Base-by-base conservation (phyloP, 768 basidiomycete species). In the Psilocybe azurescens region DNA sequence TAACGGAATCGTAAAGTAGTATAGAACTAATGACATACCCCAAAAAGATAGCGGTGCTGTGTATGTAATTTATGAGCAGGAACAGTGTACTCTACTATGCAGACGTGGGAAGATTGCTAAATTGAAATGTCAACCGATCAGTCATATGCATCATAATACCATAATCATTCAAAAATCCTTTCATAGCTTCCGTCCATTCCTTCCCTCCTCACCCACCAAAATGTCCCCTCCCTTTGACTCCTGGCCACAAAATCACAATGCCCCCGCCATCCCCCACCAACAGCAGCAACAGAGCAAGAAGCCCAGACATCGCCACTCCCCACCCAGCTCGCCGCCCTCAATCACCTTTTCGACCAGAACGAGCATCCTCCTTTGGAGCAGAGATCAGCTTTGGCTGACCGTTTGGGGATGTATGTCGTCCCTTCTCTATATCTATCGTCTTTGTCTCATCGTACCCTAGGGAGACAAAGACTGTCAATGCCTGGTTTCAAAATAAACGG, bases 401-500 rank as follows among this genome's bases (percentile, higher is more conserved):
- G 82, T 66, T 81, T 93, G 65, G 87, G 88, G 75, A 92, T 94
- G 91, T 91, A 68, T 73, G 90, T 82, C 64, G 63, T 59, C 38
- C 48, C 60, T 48, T 58, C 56, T 63, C n/a, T 60, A 58, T 68
- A 59, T 53, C 53, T 59, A 59, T 53, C 55, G 53, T 57, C 18
- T 47, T 62, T 48, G 60, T 36, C 63, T 69, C 52, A 67, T 33
- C 59, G 60, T 64, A 63, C 58, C 39, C 61, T 60, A 93, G 91
- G 88, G 89, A 92, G 73, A 87, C 86, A 74, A 93, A 93, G 82
- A 91, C 89, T 2, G 90, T 93, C 71, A 90, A 90, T 72, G 89
- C 91, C 13, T 93, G 90, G 89, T 93, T 93, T 75, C 91, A 93
- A 77, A 93, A 93, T 73, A 93, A 92, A 80, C 83, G 91, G 58